Conservation (phyloP, 1,139 yeast species). For the Lodderomyces orthopsilosis region DNA sequence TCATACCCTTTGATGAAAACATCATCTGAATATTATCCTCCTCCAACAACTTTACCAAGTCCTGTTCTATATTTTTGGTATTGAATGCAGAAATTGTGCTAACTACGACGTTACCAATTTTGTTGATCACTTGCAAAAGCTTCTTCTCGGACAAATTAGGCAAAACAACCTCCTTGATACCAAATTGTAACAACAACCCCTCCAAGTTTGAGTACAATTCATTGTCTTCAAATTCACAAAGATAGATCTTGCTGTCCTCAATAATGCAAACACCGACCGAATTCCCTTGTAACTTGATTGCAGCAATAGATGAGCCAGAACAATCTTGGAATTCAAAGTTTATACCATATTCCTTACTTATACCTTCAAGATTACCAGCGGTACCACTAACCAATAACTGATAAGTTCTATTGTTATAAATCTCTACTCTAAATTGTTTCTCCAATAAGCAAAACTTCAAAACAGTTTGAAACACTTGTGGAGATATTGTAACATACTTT, state of each 20-base stretch:
- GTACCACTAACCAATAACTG: constrained; percentile 63
- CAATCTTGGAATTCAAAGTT: constrained; percentile 65
- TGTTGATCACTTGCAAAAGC: constrained; percentile 61
- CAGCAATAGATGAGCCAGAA: constrained; percentile 72
- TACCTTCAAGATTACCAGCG: constrained; percentile 77
- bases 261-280: constrained; percentile 72
- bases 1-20: constrained; percentile 59
- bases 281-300: constrained; percentile 54
- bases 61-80: constrained; percentile 67
- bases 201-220: constrained; percentile 86
- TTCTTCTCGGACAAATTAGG: constrained; percentile 50
- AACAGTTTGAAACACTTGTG: constrained; percentile 65
- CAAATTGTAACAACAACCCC: constrained; percentile 79
- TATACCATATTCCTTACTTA: constrained; percentile 37
- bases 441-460: constrained; percentile 67
- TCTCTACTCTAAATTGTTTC: constrained; percentile 70
- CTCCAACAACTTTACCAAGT: constrained; percentile 61
- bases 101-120: constrained; percentile 67
- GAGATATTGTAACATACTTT: constrained; percentile 73
- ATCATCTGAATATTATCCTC: constrained; percentile 46
- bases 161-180: constrained; percentile 79
- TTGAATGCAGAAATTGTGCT: constrained; percentile 61
- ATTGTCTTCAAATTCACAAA: constrained; percentile 81
- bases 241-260: constrained; percentile 72
- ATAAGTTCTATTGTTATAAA: constrained; percentile 63